Base-by-base conservation (phyloP, 495 filamentous ascomycete species). In the Neurospora sp. region DNA sequence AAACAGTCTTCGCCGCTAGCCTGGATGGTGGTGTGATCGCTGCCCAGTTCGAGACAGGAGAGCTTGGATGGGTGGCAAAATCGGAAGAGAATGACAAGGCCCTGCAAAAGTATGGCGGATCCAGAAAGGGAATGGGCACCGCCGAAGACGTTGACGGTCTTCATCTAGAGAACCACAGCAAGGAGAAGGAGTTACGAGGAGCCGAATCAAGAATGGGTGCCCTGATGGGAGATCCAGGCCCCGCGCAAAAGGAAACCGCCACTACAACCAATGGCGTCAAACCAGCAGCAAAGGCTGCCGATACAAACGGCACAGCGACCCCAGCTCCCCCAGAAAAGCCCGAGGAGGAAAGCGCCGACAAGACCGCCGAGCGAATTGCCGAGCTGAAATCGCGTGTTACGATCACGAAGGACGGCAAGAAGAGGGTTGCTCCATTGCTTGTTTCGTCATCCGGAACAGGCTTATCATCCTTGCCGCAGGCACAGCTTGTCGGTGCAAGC, bases 141-240 rank as follows among this genome's bases (percentile, higher is more conserved):
- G 88, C 95, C 20, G 96, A 99, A 80, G 94, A 94, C 46, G 90
- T 94, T 0, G 93, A 97, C 75, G 93, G 92, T 3, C 83, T 98
- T 69, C 85, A 91, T 14, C 85, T 99, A 0, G 96, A 99, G 79
- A 94, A 97, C 77, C 91, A 90, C 76, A 97, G 94, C 81, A 97
- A 95, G 78, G 93, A 90, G 42, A 95, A 90, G 1, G 96, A 99
- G 80, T 82, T 94, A 74, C 92, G 91, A 74, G 94, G 90, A 20
- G 94, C 94, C 0, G 92, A 98, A 83, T 95, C 93, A 9, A 88
- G 95, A 74, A 99, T 99, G 96, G 96, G 96, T 16, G 94, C 94
- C 27, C 81, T 99, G 71, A 99, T 99, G 96, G 96, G 96, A 41
- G 96, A 97, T 82, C 86, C 83, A 31, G 79, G 83, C 4, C 81